These are phyloP conservation scores for Diaporthe longicolla DNA, from an alignment of 2,329 filamentous ascomycete species.

Conservation along the genomic window DNA sequence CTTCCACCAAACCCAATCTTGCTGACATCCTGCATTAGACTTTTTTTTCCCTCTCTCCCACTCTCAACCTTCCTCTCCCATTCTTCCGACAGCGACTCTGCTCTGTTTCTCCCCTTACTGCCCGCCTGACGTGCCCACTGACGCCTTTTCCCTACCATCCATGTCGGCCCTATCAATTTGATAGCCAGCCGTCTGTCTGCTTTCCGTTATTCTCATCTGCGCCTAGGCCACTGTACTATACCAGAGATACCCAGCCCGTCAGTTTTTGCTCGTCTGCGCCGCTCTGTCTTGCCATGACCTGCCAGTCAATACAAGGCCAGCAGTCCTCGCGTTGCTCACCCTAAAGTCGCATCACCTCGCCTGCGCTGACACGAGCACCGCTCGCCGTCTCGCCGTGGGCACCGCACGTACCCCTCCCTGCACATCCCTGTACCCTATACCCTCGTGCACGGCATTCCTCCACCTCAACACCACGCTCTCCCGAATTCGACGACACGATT, in stretches of 20 bases:
- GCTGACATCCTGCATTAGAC: constrained; percentile 35
- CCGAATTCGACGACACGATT: neutral
- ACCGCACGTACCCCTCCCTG: neutral
- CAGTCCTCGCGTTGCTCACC: constrained; percentile 20
- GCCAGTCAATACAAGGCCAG: constrained; percentile 26
- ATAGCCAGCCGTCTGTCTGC: constrained; percentile 20
- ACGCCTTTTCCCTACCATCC: constrained; percentile 23
- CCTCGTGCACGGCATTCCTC: constrained; percentile 10
- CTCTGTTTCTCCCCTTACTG: constrained; percentile 7
- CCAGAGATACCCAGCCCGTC: constrained; percentile 38
- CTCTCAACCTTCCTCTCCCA: constrained; percentile 23
- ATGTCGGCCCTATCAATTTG: constrained; percentile 26
- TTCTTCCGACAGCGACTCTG: constrained; percentile 11
- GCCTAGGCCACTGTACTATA: constrained; percentile 31
- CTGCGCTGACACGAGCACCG: constrained; percentile 7
- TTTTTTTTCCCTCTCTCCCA: constrained; percentile 21
- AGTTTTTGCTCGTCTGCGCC: constrained; percentile 2
- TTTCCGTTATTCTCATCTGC: constrained; percentile 25
- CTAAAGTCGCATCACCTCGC: constrained; percentile 13
- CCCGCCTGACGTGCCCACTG: constrained; percentile 11
- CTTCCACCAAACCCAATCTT: constrained; percentile 25
- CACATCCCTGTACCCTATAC: neutral
- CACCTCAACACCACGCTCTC: neutral
- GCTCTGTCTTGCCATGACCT: constrained; percentile 35
- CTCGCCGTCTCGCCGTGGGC: neutral